Evolutionary conservation across 2,329 filamentous ascomycete genomes (phyloP), one percentile per base, ranked within the genome.

Genomic region (Thelonectria discophora): DNA sequence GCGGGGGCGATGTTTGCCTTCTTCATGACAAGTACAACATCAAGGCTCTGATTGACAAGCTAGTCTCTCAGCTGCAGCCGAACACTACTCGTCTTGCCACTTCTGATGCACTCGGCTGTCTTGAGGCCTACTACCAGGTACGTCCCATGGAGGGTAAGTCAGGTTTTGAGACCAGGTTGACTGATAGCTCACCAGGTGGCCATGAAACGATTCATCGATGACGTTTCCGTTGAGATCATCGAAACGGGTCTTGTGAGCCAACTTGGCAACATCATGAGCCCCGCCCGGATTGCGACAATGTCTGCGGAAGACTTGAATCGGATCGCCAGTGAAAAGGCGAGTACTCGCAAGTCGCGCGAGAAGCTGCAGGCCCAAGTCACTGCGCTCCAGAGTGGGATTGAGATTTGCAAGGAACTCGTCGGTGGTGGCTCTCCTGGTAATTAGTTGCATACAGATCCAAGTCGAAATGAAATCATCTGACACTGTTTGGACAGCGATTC

Each of bases 41-140:
- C 21, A 15, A 10, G 21, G 7, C 46, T 60, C 20, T 52, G 27
- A 5, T n/a, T 7, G 0, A 74, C 1, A 2, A 27, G 2, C 10
- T 65, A 6, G 30, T 32, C 1, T 5, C 5, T 5, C 6, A 12
- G 1, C 17, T 54, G 6, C 63, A 68, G 9, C 43, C 62, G 7
- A 68, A 79, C 30, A 75, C 78, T 64, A 66, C 72, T 13, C 59
- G 60, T 1, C 72, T 71, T 53, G 69, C 71, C 18, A 72, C 74
- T 32, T 67, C 71, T 11, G 72, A 76, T 43, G 75, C 73, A 6
- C 62, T 80, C 1, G 78, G 80, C 49, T 76, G 69, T 17, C 72
- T 80, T 64, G 67, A 76, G 34, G 78, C 78, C 0, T 82, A 79
- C 55, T 82, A 81, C 55, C 73, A 80, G 70, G 79, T 74, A 69